phyloP scores from a whole-genome alignment of 1,284 basidiomycete genomes.

The Phellopilus nigrolimitatus region DNA sequence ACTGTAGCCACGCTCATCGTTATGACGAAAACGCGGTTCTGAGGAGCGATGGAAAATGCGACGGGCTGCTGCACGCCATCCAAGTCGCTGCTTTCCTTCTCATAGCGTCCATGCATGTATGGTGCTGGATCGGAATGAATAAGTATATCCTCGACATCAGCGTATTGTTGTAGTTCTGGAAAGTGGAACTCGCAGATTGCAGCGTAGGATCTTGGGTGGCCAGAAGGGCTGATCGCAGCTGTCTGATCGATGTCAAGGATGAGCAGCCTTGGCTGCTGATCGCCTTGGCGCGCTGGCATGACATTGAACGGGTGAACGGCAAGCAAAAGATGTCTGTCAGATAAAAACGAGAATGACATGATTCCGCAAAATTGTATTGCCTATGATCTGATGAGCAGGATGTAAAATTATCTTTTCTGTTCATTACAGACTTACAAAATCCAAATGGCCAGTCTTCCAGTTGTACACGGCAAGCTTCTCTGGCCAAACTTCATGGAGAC shows the following conservation, averaged over 20 bases:
- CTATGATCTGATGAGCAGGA: slow-evolving; percentile 10
- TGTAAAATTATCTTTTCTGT: neutral
- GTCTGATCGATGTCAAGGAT: slow-evolving; percentile 17
- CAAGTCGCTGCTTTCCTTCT: neutral
- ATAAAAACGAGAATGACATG: slow-evolving; percentile 14
- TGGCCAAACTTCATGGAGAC: slow-evolving; percentile 29
- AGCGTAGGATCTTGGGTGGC: slow-evolving; percentile 26
- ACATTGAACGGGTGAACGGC: slow-evolving; percentile 16
- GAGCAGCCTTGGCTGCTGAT: slow-evolving; percentile 13
- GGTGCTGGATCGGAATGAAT: slow-evolving; percentile 57
- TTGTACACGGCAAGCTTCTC: slow-evolving; percentile 53
- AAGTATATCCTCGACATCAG: slow-evolving; percentile 32
- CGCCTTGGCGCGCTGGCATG: slow-evolving; percentile 3
- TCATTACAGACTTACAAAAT: slow-evolving; percentile 38
- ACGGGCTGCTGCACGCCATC: slow-evolving; percentile 25
- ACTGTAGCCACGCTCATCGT: slow-evolving; percentile 35
- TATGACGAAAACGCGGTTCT: slow-evolving; percentile 44
- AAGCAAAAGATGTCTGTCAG: slow-evolving; percentile 11
- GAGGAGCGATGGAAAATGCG: slow-evolving; percentile 46
- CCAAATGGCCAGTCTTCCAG: slow-evolving; percentile 47
- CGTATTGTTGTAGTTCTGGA: slow-evolving; percentile 31
- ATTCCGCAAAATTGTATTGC: slow-evolving; percentile 12
- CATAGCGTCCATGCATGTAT: slow-evolving; percentile 37
- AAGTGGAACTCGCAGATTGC: slow-evolving; percentile 36
- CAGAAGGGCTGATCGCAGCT: slow-evolving; percentile 17